Percentiles rank a stretch among this genome's conserved stretches.
phyloP scores from a whole-genome alignment of 352 stramenopile genomes.

The Pythium oligandrum region DNA sequence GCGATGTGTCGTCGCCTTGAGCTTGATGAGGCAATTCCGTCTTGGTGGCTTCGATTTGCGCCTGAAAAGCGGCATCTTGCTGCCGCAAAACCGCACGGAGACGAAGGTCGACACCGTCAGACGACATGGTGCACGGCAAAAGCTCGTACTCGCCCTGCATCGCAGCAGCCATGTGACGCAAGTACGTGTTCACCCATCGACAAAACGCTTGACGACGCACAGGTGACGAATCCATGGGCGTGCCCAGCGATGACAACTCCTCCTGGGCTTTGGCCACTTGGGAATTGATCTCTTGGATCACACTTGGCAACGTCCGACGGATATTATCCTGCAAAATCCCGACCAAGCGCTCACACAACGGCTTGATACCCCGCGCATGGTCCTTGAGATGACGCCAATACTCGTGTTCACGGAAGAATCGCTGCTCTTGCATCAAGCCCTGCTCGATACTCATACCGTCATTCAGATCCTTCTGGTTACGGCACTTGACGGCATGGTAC shows the following conservation, averaged over 20 bases:
- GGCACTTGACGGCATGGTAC: slow-evolving; percentile 87
- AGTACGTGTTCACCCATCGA: slow-evolving; percentile 25
- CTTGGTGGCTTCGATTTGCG: slow-evolving; percentile 15
- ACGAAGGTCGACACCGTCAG: slow-evolving; percentile 12
- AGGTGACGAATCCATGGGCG: slow-evolving; percentile 4
- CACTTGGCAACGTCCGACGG: slow-evolving; percentile 32
- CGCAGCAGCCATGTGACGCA: slow-evolving; percentile 28
- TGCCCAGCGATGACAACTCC: slow-evolving; percentile 21
- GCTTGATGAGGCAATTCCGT: background rate
- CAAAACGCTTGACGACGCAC: slow-evolving; percentile 30
- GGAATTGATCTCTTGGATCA: slow-evolving; percentile 35
- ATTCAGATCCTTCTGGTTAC: slow-evolving; percentile 64
- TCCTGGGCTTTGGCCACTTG: slow-evolving; percentile 17
- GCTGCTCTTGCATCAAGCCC: slow-evolving; percentile 39
- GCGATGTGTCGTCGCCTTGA: slow-evolving; percentile 1
- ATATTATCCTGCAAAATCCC: slow-evolving; percentile 50
- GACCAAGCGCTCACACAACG: slow-evolving; percentile 30
- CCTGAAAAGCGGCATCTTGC: slow-evolving; percentile 25
- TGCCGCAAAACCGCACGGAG: slow-evolving; percentile 29
- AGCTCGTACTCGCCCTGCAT: slow-evolving; percentile 31
- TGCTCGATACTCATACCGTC: slow-evolving; percentile 50
- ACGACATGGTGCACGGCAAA: slow-evolving; percentile 1
- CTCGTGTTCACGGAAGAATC: slow-evolving; percentile 49
- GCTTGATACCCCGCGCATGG: slow-evolving; percentile 29
- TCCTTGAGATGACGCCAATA: slow-evolving; percentile 32